A percentile compares a stretch with the other conserved stretches of the same genome.
Evolutionary conservation across 2,329 filamentous ascomycete species (phyloP).

Genomic region (Dactylellina parvicollis): DNA sequence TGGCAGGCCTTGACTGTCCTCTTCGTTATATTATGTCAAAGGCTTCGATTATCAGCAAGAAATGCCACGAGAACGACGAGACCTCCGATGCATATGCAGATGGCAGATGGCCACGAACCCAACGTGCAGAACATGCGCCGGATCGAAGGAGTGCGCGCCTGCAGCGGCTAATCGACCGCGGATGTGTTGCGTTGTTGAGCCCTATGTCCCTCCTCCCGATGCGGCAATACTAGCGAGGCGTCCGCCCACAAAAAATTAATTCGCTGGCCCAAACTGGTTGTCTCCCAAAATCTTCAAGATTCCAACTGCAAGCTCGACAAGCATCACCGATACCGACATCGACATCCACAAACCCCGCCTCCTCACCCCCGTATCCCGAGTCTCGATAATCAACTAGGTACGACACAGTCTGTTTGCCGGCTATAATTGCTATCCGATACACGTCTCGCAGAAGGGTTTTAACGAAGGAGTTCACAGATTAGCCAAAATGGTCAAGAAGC

Average conservation of each 20-base stretch:
- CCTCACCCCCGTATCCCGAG: constrained; percentile 19
- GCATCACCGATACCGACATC: constrained; percentile 40
- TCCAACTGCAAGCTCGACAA: constrained; percentile 37
- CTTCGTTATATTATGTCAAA: too few species aligned
- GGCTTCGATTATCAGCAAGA: too few species aligned
- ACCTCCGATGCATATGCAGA: too few species aligned
- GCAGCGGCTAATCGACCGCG: constrained; percentile 11
- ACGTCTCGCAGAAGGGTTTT: constrained; percentile 17
- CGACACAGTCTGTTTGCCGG: constrained; percentile 23
- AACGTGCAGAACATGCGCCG: constrained; percentile 33
- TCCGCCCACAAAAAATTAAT: constrained; percentile 53
- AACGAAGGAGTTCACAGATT: constrained; percentile 40
- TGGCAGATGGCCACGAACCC: constrained; percentile 21
- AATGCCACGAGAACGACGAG: background rate
- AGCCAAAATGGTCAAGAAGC: constrained; percentile 75
- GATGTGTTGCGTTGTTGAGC: constrained; percentile 52
- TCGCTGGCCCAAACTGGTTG: constrained; percentile 17
- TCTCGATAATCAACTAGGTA: constrained; percentile 48
- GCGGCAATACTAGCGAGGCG: constrained; percentile 36
- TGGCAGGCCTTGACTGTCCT: too few species aligned
- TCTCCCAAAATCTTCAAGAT: constrained; percentile 47
- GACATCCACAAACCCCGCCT: constrained; percentile 21
- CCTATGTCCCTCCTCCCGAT: constrained; percentile 33
- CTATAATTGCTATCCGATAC: constrained; percentile 20
- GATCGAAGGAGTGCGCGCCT: constrained; percentile 32